Base-by-base conservation (phyloP, 306 rosid species). In the Medicago truncatula region DNA sequence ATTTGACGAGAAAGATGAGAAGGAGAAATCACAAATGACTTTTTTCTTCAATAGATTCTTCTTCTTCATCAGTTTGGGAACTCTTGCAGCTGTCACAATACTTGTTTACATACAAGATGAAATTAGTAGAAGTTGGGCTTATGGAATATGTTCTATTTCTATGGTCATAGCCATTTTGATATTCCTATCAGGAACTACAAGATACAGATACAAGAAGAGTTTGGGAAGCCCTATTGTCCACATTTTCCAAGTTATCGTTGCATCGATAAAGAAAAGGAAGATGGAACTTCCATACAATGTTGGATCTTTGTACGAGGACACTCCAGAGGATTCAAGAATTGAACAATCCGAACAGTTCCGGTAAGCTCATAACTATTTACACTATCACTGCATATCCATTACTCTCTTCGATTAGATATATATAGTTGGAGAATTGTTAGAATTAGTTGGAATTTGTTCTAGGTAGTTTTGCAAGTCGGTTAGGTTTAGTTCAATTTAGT, bases 91-190 rank as follows among this genome's bases (percentile, higher is more conserved):
- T 0, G 97, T 90, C 44, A 94, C 98, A n/a, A 86, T 94, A 10
- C 98, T 94, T 64, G 97, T 92, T 14, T 94, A 94, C 65, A 54
- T 94, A 18, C 97, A 94, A 78, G 98, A 92, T 20, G 86, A 94
- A 87, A 89, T 94, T 78, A 89, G 91, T 44, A 79, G 98, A 36
- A 92, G 89, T 60, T 88, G 85, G 92, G 98, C 90, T 1, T 94
- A 92, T 61, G 98, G 96, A 69, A 79, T 90, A 40, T 94, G 98
- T 75, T 87, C 90, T 50, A 82, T 87, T 76, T 78, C 89, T 5
- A 87, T 90, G 93, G 31, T 80, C 56, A 76, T 86, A 56, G 87
- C 93, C 71, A 87, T 92, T 58, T 9, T 80, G 50, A 38, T 90
- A 6, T 86, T 91, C 81, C 23, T 92, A 15, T 67, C 62, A 12